Base-by-base conservation (phyloP, 768 basidiomycete genomes). In the Hypholoma sublateritium region DNA sequence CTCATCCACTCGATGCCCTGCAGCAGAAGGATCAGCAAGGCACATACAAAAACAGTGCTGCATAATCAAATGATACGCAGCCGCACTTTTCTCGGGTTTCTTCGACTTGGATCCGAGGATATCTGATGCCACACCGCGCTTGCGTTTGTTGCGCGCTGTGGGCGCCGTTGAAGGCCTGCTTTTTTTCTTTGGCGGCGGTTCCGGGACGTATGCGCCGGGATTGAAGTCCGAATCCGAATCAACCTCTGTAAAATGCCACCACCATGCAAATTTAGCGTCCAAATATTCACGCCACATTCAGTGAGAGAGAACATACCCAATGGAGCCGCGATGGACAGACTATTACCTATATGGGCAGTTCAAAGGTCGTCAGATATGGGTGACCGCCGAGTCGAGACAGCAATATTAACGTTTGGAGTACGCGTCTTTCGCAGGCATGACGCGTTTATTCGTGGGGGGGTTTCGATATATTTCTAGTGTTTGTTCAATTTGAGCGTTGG, bases 141-240 rank as follows among this genome's bases (percentile, higher is more conserved):
- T 56, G 45, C 60, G 52, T 36, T 57, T 59, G 37, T 62, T 67
- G 3, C 50, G 51, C 14, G 55, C 35, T 14, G 53, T 51, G 12
- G 47, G 51, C n/a, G 61, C 50, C 16, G 50, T 36, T 2, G 57
- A 50, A 8, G 49, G 43, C 39, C 56, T 58, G n/a, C 36, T 34
- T 49, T 70, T 73, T 54, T 72, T 74, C 54, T 66, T 75, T 47
- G 54, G 64, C 42, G 56, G 64, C 3, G 58, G 50, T 57, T 76
- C 73, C 21, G 69, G 70, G 4, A 76, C 53, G 57, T 74, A 76
- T 6, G 65, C 57, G 1, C 62, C 62, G 7, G 62, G 39, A 19
- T 28, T 51, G 49, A 63, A 63, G 16, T 81, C 80, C 22, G 79
- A 72, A 62, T 85, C 82, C 0, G 79, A 78, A 61, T 82, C 80